Evolutionary conservation across 768 basidiomycete species (phyloP).

Genomic region (Pleurotus cornucopiae): DNA sequence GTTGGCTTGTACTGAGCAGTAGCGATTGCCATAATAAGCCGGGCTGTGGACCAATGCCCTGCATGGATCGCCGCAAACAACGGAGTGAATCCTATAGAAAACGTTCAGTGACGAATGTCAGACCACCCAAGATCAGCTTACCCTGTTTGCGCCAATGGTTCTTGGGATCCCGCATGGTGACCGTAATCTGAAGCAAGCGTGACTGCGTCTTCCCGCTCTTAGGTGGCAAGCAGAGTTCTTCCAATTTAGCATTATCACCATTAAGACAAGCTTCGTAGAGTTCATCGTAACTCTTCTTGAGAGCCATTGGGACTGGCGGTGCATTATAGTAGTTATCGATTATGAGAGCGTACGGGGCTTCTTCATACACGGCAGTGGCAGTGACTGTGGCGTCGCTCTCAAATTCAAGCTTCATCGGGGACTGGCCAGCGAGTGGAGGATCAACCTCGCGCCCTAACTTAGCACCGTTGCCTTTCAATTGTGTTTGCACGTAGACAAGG

Average conservation of each 20-base stretch:
- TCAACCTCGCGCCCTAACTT: constrained; percentile 40
- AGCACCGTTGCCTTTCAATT: constrained; percentile 30
- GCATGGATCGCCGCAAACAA: constrained; percentile 44
- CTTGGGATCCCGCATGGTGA: constrained; percentile 20
- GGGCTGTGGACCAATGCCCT: constrained; percentile 53
- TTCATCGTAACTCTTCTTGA: constrained; percentile 41
- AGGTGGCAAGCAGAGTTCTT: constrained; percentile 49
- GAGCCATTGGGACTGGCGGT: constrained; percentile 25
- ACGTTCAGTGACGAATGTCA: not conserved
- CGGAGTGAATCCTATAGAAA: constrained; percentile 38
- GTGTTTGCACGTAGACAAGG: constrained; percentile 27
- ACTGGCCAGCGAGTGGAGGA: constrained; percentile 11
- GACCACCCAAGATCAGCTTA: not conserved
- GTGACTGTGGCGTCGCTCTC: not conserved
- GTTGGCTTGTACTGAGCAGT: constrained; percentile 46
- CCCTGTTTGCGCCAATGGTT: not conserved
- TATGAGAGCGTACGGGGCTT: not conserved
- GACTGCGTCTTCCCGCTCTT: constrained; percentile 19
- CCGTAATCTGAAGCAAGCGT: constrained; percentile 41
- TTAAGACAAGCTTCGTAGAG: constrained; percentile 52
- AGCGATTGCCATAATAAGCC: constrained; percentile 55
- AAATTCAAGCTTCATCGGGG: not conserved
- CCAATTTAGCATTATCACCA: constrained; percentile 47
- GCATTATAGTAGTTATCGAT: constrained; percentile 5
- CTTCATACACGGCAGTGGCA: not conserved